Percentiles rank a stretch among this genome's conserved stretches.
phyloP scores from a whole-genome alignment of 2,329 filamentous ascomycete genomes.

The Myotisia sp. region DNA sequence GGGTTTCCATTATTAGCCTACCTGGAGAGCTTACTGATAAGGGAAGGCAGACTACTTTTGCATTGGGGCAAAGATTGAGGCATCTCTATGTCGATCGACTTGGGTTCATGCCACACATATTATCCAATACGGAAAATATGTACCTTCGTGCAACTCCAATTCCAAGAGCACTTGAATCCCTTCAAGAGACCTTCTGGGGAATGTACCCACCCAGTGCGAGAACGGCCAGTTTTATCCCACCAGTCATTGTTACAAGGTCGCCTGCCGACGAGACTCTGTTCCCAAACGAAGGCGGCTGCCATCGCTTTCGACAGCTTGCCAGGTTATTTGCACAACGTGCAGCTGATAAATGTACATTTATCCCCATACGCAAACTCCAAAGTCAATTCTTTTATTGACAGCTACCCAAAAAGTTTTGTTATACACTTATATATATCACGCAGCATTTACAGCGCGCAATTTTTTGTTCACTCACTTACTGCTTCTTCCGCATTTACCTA shows the following conservation, averaged over 20 bases:
- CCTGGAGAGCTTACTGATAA: conserved; percentile 58
- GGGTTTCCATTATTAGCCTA: conserved; percentile 23
- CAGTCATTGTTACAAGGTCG: conserved; percentile 51
- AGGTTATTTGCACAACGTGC: conserved; percentile 58
- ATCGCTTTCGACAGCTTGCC: conserved; percentile 54
- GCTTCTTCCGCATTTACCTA: conserved; percentile 9
- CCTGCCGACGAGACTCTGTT: conserved; percentile 62
- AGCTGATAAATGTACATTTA: conserved; percentile 46
- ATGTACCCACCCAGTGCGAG: conserved; percentile 51
- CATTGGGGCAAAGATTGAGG: conserved; percentile 53
- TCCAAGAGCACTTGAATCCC: conserved; percentile 59
- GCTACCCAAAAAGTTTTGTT: not conserved
- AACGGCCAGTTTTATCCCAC: conserved; percentile 41
- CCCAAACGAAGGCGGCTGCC: conserved; percentile 62
- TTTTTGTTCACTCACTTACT: conserved; percentile 2
- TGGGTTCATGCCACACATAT: conserved; percentile 50
- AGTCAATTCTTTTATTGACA: too few species aligned
- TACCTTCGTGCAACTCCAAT: conserved; percentile 64
- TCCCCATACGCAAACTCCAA: too few species aligned
- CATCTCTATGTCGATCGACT: conserved; percentile 62
- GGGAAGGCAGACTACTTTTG: conserved; percentile 57
- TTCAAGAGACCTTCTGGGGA: conserved; percentile 61
- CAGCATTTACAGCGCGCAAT: not conserved
- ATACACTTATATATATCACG: conserved; percentile 1
- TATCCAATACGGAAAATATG: conserved; percentile 44